Base-by-base conservation (phyloP, 495 filamentous ascomycete species). In the Rostrohypoxylon terebratum region DNA sequence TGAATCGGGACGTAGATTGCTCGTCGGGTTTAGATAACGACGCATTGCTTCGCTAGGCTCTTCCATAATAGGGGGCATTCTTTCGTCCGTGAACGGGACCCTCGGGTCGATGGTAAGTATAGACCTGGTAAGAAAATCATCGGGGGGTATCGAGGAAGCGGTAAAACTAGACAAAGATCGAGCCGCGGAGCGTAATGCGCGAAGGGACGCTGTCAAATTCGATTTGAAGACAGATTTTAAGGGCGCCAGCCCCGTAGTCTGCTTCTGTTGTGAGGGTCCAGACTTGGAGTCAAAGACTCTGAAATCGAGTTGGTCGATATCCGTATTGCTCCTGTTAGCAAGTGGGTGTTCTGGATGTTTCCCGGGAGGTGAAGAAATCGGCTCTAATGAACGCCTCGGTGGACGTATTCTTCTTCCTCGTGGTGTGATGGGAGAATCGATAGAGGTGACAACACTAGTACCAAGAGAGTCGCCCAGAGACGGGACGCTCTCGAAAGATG, bases 181-280 rank as follows among this genome's bases (percentile, higher is more conserved):
- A 18, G 94, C 94, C 0, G 94, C 95, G 11, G 90, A 92, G 78
- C 92, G 92, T 62, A 98, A 87, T 25, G 92, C 93, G 34, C 92
- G 89, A 58, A 99, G 81, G 0, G 96, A 99, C 20, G 95, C 94
- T 4, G 94, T 99, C 14, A 99, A 85, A 72, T 98, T 98, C 2
- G 96, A 99, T 74, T 94, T 96, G 82, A 98, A 94, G 10, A 87
- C 89, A 31, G 82, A 85, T 59, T 83, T 84, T 28, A 85, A 78
- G 14, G 80, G 83, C 53, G 73, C 74, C 53, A 78, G 23, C 9
- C 76, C 71, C 14, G 71, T 79, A 28, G 70, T 50, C 50, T 80
- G 80, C 66, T 79, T 89, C 83, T 42, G 76, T 28, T 59, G 63
- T 4, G 70, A 18, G 18, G 71, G 31, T 9, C 66, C 13, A 47